These are phyloP conservation scores for Penicillium subrubescens DNA, from an alignment of 495 filamentous ascomycete species.

Conservation along the genomic window DNA sequence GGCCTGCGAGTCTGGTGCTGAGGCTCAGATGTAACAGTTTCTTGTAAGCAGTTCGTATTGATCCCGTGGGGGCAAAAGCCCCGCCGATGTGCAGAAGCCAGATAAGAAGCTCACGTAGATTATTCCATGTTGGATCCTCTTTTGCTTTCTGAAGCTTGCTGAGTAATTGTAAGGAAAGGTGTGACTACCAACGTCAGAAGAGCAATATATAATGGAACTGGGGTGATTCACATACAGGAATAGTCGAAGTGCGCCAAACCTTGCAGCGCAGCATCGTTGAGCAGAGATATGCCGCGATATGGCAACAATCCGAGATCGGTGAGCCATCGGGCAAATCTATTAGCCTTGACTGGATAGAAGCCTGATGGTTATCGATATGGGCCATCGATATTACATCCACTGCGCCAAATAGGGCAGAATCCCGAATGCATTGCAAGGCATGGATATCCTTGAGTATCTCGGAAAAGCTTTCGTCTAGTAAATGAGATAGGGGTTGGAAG, in stretches of 20 bases:
- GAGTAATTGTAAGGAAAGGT: slow-evolving; percentile 38
- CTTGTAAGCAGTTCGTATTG: slow-evolving; percentile 33
- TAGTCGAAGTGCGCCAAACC: slow-evolving; percentile 34
- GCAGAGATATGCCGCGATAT: slow-evolving; percentile 40
- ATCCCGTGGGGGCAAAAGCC: slow-evolving; percentile 36
- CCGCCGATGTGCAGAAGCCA: slow-evolving; percentile 45
- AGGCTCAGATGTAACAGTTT: slow-evolving; percentile 27
- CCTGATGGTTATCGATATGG: slow-evolving; percentile 41
- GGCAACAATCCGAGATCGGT: slow-evolving; percentile 32
- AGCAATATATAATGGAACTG: neutral
- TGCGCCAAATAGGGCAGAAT: slow-evolving; percentile 17
- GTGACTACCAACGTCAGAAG: slow-evolving; percentile 25
- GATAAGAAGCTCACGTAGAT: slow-evolving; percentile 29
- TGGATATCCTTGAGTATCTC: slow-evolving; percentile 37
- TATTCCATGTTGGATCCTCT: slow-evolving; percentile 30
- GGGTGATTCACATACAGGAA: slow-evolving; percentile 31
- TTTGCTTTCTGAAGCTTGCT: slow-evolving; percentile 27
- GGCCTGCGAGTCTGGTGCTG: neutral
- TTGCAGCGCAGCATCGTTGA: slow-evolving; percentile 42
- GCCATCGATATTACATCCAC: slow-evolving; percentile 34
- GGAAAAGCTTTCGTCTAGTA: slow-evolving; percentile 30
- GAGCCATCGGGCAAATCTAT: slow-evolving; percentile 24
- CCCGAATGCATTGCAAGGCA: slow-evolving; percentile 42
- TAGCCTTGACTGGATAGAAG: slow-evolving; percentile 41
- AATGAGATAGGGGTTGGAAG: slow-evolving; percentile 25